These are phyloP conservation scores for Solanum paucissectum DNA, from an alignment of 257 asterid genomes.

Conservation along the genomic window DNA sequence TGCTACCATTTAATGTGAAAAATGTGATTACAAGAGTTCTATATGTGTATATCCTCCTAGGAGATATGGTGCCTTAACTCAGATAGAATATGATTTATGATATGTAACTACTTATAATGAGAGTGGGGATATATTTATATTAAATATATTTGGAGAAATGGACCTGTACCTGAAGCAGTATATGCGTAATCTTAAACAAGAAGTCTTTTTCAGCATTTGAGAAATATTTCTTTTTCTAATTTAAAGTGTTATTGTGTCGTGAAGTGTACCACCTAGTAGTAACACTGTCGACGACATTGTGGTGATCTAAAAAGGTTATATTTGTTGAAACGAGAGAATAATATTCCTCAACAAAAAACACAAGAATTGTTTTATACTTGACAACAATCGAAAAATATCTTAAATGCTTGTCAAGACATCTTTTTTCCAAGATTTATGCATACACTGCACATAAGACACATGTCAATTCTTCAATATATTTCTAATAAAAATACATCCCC, in stretches of 20 bases:
- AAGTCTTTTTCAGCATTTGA: neutral
- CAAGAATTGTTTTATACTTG: no score
- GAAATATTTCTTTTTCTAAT: constrained; percentile 12
- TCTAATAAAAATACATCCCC: neutral
- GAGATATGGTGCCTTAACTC: constrained; percentile 12
- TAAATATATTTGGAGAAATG: constrained; percentile 15
- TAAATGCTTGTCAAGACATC: neutral
- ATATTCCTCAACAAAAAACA: no score
- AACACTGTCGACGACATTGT: neutral
- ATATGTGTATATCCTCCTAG: neutral
- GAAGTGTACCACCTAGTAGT: neutral
- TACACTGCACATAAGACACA: constrained; percentile 8
- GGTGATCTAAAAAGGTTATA: neutral
- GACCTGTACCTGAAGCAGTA: constrained; percentile 2
- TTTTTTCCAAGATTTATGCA: neutral
- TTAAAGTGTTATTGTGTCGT: constrained; percentile 8
- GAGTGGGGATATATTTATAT: neutral
- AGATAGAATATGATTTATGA: constrained; percentile 15
- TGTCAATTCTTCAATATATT: constrained; percentile 12
- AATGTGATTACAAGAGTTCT: constrained; percentile 11
- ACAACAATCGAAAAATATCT: no score
- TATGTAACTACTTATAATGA: constrained; percentile 5
- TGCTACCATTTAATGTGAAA: constrained; percentile 21
- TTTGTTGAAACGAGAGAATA: no score
- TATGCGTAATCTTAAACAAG: neutral